Conservation (phyloP, 805 yeast genomes). For the Crinitomyces ghanaensis region DNA sequence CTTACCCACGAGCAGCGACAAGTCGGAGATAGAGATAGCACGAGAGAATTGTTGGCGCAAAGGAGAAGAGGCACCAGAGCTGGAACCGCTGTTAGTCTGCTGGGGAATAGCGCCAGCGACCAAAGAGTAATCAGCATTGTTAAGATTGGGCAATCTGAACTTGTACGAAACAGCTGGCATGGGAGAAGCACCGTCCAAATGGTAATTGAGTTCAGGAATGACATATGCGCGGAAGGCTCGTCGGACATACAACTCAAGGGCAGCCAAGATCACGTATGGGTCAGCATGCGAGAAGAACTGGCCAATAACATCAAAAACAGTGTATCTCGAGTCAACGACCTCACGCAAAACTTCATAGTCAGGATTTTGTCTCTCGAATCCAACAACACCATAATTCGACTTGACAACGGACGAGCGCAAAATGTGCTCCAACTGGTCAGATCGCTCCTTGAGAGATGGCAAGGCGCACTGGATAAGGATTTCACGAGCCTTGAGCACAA, state of each 20-base stretch:
- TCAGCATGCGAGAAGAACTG: conserved; percentile 80
- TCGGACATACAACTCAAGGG: conserved; percentile 92
- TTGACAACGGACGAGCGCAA: conserved; percentile 84
- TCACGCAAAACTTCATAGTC: conserved; percentile 70
- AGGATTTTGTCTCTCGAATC: conserved; percentile 67
- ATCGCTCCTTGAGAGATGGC: conserved; percentile 92
- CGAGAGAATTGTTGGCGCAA: conserved; percentile 25
- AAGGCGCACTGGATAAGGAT: conserved; percentile 91
- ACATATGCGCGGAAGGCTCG: conserved; percentile 96
- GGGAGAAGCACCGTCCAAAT: conserved; percentile 40
- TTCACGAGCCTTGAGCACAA: conserved; percentile 90
- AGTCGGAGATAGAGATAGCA: conserved; percentile 87
- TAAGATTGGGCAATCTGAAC: conserved; percentile 69
- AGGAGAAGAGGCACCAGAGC: conserved; percentile 26
- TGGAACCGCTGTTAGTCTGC: conserved; percentile 19
- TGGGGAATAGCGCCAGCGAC: conserved; percentile 18
- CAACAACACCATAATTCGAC: conserved; percentile 78
- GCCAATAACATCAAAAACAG: conserved; percentile 89
- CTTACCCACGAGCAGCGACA: conserved; percentile 69
- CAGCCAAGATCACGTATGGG: conserved; percentile 86
- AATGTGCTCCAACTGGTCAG: conserved; percentile 95
- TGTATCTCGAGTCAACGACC: conserved; percentile 91
- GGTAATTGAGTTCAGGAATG: conserved; percentile 62
- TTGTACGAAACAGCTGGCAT: conserved; percentile 80
- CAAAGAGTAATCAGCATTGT: conserved; percentile 64